phyloP scores from a whole-genome alignment of 495 filamentous ascomycete genomes.

The Penicillium steckii region DNA sequence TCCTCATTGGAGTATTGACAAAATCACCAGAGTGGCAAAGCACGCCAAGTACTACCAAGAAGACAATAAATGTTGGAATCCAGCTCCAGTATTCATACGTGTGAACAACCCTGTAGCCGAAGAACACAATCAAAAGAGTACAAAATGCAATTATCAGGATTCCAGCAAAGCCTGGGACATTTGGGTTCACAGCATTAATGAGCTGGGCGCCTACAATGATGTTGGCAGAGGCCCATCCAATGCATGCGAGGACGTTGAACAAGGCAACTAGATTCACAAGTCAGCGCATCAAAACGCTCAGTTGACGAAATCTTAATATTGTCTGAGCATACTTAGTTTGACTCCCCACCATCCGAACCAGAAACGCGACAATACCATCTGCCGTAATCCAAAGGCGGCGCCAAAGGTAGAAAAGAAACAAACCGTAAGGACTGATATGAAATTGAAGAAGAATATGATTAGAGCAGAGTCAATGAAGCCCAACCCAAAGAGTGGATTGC shows the following conservation, averaged over 20 bases:
- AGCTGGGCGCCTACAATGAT: constrained; percentile 21
- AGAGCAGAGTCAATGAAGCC: constrained; percentile 45
- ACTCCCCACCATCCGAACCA: constrained; percentile 46
- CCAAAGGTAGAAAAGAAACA: constrained; percentile 52
- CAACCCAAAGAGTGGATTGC: constrained; percentile 46
- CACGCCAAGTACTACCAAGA: constrained; percentile 51
- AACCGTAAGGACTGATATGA: constrained; percentile 46
- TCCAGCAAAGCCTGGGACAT: constrained; percentile 45
- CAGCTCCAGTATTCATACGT: constrained; percentile 55
- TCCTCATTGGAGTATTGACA: constrained; percentile 34
- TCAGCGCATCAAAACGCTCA: no score
- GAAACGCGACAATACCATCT: constrained; percentile 56
- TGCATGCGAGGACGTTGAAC: constrained; percentile 35
- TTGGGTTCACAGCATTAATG: constrained; percentile 21
- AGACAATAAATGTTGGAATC: constrained; percentile 42
- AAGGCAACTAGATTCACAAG: constrained; percentile 47
- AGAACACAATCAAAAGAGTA: constrained; percentile 46
- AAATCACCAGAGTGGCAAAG: constrained; percentile 46
- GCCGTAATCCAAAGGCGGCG: constrained; percentile 51
- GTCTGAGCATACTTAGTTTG: constrained; percentile 20
- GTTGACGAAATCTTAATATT: no score
- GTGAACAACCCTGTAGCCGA: constrained; percentile 53
- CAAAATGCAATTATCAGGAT: constrained; percentile 51
- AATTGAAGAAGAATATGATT: constrained; percentile 55
- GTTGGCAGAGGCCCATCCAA: constrained; percentile 21